A percentile compares a stretch with the other conserved stretches of the same genome.
These are phyloP conservation scores for Sugiyamaella mastotermitis DNA, from an alignment of 805 yeast species.

Conservation along the genomic window DNA sequence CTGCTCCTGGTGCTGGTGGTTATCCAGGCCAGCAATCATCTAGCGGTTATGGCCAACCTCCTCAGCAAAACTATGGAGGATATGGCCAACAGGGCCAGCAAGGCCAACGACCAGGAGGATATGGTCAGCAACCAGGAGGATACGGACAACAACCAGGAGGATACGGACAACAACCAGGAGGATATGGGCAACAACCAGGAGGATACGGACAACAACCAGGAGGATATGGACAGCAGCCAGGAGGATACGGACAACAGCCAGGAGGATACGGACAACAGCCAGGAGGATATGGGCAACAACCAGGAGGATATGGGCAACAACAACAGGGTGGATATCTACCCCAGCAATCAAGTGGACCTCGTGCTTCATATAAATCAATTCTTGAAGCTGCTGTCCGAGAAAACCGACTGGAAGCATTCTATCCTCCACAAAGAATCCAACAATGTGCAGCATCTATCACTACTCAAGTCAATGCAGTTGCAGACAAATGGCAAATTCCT, in stretches of 20 bases:
- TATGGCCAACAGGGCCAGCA: constrained; percentile 10
- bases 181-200: constrained; percentile 12
- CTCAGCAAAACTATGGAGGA: constrained; percentile 4
- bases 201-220: constrained; percentile 4
- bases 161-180: constrained; percentile 7
- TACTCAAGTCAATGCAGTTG: constrained; percentile 18
- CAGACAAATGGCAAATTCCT: constrained; percentile 26
- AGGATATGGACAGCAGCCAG: constrained; percentile 2
- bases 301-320: neutral
- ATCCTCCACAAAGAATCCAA: constrained; percentile 27
- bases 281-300: constrained; percentile 13
- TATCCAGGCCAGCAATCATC: constrained; percentile 1
- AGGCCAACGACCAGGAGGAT: constrained; percentile 7
- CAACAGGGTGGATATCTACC: constrained; percentile 1
- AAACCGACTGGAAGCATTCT: constrained; percentile 24
- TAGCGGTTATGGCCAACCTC: constrained; percentile 8
- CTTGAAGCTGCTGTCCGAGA: constrained; percentile 24
- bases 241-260: constrained; percentile 1
- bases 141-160: constrained; percentile 6
- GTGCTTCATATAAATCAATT: constrained; percentile 14
- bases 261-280: constrained; percentile 9
- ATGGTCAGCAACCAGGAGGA: constrained; percentile 5
- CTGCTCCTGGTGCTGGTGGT: constrained; percentile 1
- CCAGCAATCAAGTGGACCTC: constrained; percentile 4
- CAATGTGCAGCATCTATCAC: constrained; percentile 22